Percentiles rank a stretch among this genome's conserved stretches.
These are phyloP conservation scores for Chaetomidium leptoderma DNA, from an alignment of 495 filamentous ascomycete genomes.

Conservation along the genomic window DNA sequence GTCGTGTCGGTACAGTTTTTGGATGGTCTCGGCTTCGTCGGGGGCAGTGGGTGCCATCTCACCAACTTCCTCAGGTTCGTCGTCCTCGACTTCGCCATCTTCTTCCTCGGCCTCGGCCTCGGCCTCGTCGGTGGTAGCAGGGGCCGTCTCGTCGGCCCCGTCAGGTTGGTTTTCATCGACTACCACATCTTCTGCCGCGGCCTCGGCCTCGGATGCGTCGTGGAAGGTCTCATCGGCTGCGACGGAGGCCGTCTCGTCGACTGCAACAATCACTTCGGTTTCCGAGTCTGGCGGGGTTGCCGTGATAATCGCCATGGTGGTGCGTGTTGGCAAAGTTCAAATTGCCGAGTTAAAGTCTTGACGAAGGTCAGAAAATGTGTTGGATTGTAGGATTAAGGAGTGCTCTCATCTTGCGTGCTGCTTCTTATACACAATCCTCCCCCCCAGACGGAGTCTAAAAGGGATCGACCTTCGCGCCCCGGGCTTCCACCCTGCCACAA, in stretches of 20 bases:
- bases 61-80: neutral
- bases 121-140: neutral
- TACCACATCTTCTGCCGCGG: neutral
- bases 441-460: too few species aligned
- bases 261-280: neutral
- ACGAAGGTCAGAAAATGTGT: too few species aligned
- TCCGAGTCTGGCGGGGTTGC: neutral
- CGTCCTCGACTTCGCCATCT: neutral
- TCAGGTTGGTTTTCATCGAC: neutral
- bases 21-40: neutral
- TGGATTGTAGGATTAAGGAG: neutral
- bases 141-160: neutral
- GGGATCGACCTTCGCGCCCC: too few species aligned
- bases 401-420: neutral
- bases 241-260: neutral
- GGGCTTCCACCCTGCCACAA: neutral
- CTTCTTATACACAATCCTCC: neutral
- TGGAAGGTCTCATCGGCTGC: neutral
- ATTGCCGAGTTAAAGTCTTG: neutral
- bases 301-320: neutral
- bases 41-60: neutral
- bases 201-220: neutral
- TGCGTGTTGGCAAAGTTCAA: neutral
- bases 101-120: neutral
- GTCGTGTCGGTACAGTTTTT: constrained; percentile 13